These are phyloP conservation scores for Arabidopsis suecica DNA, from an alignment of 345 rosid genomes.

Conservation along the genomic window DNA sequence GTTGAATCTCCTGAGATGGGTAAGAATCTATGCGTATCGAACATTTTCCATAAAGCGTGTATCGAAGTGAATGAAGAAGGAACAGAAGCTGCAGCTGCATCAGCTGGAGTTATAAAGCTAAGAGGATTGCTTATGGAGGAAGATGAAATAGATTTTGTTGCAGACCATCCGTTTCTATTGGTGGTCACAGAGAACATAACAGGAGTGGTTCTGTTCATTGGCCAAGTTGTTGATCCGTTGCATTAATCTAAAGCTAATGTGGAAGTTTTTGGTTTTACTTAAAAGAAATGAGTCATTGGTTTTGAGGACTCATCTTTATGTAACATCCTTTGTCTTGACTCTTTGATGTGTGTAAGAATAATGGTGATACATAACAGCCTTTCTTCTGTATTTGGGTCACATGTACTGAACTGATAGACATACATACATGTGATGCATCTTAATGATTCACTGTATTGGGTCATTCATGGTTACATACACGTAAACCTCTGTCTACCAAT, in stretches of 20 bases:
- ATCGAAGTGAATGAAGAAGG: conserved; percentile 82
- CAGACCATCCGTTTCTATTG: conserved; percentile 76
- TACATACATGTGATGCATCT: too few relatives aligned
- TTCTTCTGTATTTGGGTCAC: background rate
- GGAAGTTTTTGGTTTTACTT: conserved; percentile 6
- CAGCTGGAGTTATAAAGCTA: conserved; percentile 48
- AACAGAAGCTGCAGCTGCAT: conserved; percentile 75
- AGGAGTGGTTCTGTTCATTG: conserved; percentile 64
- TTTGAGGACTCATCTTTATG: conserved; percentile 16
- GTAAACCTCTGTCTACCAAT: too few relatives aligned
- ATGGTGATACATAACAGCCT: background rate
- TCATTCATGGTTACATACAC: too few relatives aligned
- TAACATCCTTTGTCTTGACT: background rate
- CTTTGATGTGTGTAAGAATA: conserved; percentile 32
- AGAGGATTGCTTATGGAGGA: background rate
- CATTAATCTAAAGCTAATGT: conserved; percentile 16
- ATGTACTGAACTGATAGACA: too few relatives aligned
- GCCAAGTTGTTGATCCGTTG: conserved; percentile 62
- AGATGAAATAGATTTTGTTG: conserved; percentile 58
- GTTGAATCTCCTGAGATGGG: conserved; percentile 56
- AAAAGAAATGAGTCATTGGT: conserved; percentile 14
- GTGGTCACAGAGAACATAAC: conserved; percentile 64
- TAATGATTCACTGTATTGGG: too few relatives aligned
- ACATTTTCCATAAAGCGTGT: conserved; percentile 64
- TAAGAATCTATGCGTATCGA: conserved; percentile 51